These are phyloP conservation scores for Hypoxylon sp. DNA, from an alignment of 2,329 filamentous ascomycete genomes.

Conservation along the genomic window DNA sequence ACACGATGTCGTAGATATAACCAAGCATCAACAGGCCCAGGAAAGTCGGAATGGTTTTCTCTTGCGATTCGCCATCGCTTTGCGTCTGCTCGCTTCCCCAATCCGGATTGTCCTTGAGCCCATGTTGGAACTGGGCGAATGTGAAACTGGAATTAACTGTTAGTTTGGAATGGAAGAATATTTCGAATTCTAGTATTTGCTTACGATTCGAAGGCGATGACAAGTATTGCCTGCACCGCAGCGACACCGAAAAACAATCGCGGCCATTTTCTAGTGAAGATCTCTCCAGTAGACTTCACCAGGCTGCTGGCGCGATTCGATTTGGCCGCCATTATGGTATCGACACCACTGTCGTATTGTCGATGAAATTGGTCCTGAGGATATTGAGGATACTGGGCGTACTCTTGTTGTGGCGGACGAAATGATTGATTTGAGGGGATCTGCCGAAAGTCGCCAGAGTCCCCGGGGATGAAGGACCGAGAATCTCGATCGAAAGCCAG, in stretches of 20 bases:
- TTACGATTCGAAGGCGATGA: slow-evolving; percentile 86
- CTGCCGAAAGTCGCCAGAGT: slow-evolving; percentile 42
- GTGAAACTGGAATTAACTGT: slow-evolving; percentile 70
- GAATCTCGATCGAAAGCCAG: slow-evolving; percentile 44
- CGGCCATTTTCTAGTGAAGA: slow-evolving; percentile 86
- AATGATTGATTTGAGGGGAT: slow-evolving; percentile 39
- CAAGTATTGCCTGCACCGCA: slow-evolving; percentile 78
- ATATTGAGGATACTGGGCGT: slow-evolving; percentile 44
- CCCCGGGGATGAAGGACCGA: slow-evolving; percentile 39
- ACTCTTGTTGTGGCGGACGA: slow-evolving; percentile 37
- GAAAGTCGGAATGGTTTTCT: slow-evolving; percentile 88
- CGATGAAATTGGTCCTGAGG: slow-evolving; percentile 38
- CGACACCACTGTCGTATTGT: slow-evolving; percentile 45
- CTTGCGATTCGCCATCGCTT: slow-evolving; percentile 57
- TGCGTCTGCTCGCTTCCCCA: slow-evolving; percentile 48
- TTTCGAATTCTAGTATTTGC: slow-evolving; percentile 51
- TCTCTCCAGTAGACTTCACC: slow-evolving; percentile 68
- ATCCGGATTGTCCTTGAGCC: slow-evolving; percentile 50
- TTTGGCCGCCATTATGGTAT: slow-evolving; percentile 47
- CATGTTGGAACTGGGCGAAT: slow-evolving; percentile 84
- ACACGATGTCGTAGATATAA: slow-evolving; percentile 87
- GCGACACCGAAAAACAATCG: slow-evolving; percentile 83
- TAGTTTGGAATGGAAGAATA: slow-evolving; percentile 19
- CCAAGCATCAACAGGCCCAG: slow-evolving; percentile 97
- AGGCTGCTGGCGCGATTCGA: slow-evolving; percentile 46